Evolutionary conservation across 768 basidiomycete genomes (phyloP), one percentile per base, ranked within the genome.

Genomic region (Termitomyces eurrhizus): DNA sequence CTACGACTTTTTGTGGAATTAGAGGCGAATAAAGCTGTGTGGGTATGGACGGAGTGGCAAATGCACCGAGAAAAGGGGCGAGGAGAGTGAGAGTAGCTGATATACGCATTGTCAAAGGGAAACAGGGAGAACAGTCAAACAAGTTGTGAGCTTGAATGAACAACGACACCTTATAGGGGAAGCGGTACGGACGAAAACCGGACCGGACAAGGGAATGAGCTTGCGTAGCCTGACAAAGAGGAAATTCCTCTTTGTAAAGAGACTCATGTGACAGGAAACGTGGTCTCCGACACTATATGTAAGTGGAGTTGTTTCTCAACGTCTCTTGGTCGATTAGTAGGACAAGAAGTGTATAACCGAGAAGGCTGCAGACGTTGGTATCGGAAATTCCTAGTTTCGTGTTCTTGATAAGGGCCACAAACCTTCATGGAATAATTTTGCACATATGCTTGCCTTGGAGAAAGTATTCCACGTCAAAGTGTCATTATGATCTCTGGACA

Each of bases 1-100:
- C 76, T 16, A 84, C 77, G 21, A 88, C 71, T 69, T 90, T 91
- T 58, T 80, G 73, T 0, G 83, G 77, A 49, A 88, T 75, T 41
- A 86, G 73, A 0, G 82, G 73, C 1, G 85, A 88, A 74, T 83
- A 88, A 13, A 89, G 79, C 66, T 88, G 72, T 14, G 72, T 60
- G 0, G 82, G 75, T 2, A 79, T 75, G 7, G 72, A 59, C 0
- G 66, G 58, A 24, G 66, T 69, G 8, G 57, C 58, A 36, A 66
- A 59, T 32, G 64, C 57, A 16, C 60, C 59, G 60, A 72, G 62
- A 46, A 63, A n/a, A 36, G 62, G 36, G 52, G 13, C 49, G 16
- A 67, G 58, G 56, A 64, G 64, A 50, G 65, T 29, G 49, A 66
- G 62, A 36, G 50, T 4, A n/a, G 14, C 12, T 52, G 50, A 57